These are phyloP conservation scores for Gentiana dahurica DNA, from an alignment of 257 asterid genomes.

Conservation along the genomic window DNA sequence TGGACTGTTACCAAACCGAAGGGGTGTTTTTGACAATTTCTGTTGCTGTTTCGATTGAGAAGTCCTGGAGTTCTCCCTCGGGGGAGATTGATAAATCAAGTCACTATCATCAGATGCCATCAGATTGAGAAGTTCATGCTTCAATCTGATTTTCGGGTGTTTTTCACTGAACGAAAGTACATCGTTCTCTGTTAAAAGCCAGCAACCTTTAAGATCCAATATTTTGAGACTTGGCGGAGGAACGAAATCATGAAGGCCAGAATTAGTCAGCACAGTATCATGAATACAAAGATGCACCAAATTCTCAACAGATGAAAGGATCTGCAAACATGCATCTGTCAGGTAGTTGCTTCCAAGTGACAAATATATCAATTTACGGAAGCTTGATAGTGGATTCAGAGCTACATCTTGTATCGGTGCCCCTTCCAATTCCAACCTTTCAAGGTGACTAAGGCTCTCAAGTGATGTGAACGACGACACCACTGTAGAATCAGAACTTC, in stretches of 20 bases:
- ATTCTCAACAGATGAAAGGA: conserved; percentile 26
- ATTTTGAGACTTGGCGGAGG: conserved; percentile 51
- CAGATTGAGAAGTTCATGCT: conserved; percentile 41
- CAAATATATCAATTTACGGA: conserved; percentile 42
- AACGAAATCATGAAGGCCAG: conserved; percentile 40
- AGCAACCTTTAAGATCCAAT: conserved; percentile 81
- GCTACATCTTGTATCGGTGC: conserved; percentile 41
- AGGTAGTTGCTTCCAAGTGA: conserved; percentile 45
- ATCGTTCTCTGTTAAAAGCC: conserved; percentile 63
- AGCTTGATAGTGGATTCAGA: conserved; percentile 36
- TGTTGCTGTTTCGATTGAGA: conserved; percentile 19
- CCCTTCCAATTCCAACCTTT: conserved; percentile 61
- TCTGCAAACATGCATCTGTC: conserved; percentile 47
- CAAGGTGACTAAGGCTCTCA: conserved; percentile 40
- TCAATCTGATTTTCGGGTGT: conserved; percentile 50
- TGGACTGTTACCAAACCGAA: conserved; percentile 7
- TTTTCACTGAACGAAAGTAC: conserved; percentile 37
- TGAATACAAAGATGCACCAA: conserved; percentile 45
- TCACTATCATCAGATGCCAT: conserved; percentile 18
- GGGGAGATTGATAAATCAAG: conserved; percentile 21
- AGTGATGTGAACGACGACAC: conserved; percentile 46
- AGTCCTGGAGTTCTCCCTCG: conserved; percentile 16
- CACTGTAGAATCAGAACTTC: conserved; percentile 15
- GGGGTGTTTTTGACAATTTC: conserved; percentile 25
- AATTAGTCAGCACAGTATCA: conserved; percentile 52